A percentile compares a stretch with the other conserved stretches of the same genome.
Conservation (phyloP, 2,329 filamentous ascomycete species). For the Aureobasidium subglaciale region DNA sequence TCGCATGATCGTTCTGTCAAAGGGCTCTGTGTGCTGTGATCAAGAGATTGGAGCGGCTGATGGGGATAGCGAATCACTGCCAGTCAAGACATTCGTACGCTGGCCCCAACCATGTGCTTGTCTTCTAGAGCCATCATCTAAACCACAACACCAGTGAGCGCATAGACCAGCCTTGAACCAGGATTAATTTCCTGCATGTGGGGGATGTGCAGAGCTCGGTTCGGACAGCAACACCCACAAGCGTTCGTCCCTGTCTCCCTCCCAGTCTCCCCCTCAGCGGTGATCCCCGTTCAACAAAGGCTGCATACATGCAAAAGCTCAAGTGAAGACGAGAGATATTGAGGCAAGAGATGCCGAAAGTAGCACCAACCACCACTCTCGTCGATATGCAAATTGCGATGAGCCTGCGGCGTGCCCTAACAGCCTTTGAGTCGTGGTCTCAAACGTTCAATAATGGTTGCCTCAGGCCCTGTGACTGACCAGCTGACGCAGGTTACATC, state of each 20-base stretch:
- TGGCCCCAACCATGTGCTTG: background rate
- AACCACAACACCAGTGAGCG: background rate
- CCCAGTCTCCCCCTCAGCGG: too few relatives aligned
- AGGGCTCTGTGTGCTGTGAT: background rate
- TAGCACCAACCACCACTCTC: background rate
- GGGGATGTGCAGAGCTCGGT: constrained; percentile 6
- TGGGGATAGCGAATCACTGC: background rate
- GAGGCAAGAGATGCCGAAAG: background rate
- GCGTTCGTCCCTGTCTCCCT: background rate
- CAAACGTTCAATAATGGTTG: background rate
- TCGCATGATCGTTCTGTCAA: background rate
- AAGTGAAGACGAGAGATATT: background rate
- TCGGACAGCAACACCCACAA: background rate
- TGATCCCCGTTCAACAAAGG: too few relatives aligned
- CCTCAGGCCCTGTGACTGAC: background rate
- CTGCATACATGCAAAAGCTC: too few relatives aligned
- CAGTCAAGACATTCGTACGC: background rate
- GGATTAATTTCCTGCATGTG: background rate
- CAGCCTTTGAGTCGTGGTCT: background rate
- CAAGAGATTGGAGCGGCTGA: background rate
- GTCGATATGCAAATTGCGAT: background rate
- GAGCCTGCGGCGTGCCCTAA: background rate
- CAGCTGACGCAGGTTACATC: background rate
- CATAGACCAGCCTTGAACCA: background rate
- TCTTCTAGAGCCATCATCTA: background rate